Percentiles rank a stretch among this genome's conserved stretches.
phyloP scores from a whole-genome alignment of 2,329 filamentous ascomycete genomes.

The Sporothrix globosa region DNA sequence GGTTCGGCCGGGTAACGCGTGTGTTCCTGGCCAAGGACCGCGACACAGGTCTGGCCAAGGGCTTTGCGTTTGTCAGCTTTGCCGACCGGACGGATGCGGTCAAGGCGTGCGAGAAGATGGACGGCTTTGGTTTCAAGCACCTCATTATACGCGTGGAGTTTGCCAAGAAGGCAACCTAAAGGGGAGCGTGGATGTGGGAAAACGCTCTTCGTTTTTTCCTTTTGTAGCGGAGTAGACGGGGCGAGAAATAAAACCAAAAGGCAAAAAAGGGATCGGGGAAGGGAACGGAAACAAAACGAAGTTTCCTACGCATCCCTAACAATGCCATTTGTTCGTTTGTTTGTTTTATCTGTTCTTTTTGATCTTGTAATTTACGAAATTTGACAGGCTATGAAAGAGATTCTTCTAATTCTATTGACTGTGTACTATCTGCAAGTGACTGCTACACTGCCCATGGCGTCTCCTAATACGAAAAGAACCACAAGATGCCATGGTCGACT shows the following conservation, averaged over 20 bases:
- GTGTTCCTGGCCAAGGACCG: constrained; percentile 98
- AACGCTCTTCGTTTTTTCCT: not conserved
- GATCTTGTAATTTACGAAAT: constrained; percentile 16
- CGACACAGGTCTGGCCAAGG: constrained; percentile 94
- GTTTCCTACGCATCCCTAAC: constrained; percentile 2
- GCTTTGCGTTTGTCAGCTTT: constrained; percentile 98
- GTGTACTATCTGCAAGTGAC: not conserved
- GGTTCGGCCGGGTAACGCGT: constrained; percentile 93
- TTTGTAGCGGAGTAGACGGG: constrained; percentile 1
- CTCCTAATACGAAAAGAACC: constrained; percentile 28
- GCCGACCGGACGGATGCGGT: constrained; percentile 87
- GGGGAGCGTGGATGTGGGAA: not conserved
- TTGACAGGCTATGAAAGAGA: constrained; percentile 18
- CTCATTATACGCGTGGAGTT: constrained; percentile 86
- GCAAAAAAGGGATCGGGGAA: not conserved
- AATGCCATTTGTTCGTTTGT: constrained; percentile 7
- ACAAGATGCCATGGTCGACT: constrained; percentile 26
- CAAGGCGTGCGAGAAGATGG: constrained; percentile 95
- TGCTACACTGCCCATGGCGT: too few relatives aligned
- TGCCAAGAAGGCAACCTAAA: constrained; percentile 68
- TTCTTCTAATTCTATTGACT: not conserved
- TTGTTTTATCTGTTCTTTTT: constrained; percentile 1
- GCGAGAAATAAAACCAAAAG: not conserved
- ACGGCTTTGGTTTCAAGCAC: constrained; percentile 89
- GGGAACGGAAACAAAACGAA: not conserved